Evolutionary conservation across 768 basidiomycete species (phyloP).

Genomic region (Lactifluus hygrophoroides): DNA sequence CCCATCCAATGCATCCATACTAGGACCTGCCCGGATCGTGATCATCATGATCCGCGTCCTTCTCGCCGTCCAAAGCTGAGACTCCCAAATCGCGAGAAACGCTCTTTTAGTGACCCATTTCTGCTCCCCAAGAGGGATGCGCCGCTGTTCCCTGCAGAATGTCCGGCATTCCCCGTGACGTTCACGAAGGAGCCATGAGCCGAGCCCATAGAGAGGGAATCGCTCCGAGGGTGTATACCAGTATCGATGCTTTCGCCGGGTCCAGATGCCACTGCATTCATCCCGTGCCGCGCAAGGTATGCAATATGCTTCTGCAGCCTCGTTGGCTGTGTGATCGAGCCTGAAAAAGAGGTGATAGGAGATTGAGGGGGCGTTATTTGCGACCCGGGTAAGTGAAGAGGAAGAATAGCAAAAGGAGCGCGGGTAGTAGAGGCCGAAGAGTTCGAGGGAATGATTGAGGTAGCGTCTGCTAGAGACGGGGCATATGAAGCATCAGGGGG

Average conservation of each 20-base stretch:
- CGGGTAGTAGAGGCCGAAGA: slow-evolving; percentile 12
- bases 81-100: slow-evolving; percentile 71
- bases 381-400: slow-evolving; percentile 43
- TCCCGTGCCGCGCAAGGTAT: slow-evolving; percentile 73
- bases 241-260: slow-evolving; percentile 44
- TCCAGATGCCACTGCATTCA: slow-evolving; percentile 72
- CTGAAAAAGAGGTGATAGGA: slow-evolving; percentile 16
- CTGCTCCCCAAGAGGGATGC: slow-evolving; percentile 58
- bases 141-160: slow-evolving; percentile 32
- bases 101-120: slow-evolving; percentile 57
- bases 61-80: slow-evolving; percentile 54
- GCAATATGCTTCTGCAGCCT: slow-evolving; percentile 75
- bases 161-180: slow-evolving; percentile 41
- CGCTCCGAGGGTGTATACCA: slow-evolving; percentile 33
- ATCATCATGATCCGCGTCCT: slow-evolving; percentile 15
- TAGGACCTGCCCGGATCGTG: neutral
- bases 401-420: slow-evolving; percentile 37
- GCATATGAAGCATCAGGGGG: slow-evolving; percentile 12
- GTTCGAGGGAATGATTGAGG: slow-evolving; percentile 38
- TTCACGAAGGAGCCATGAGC: slow-evolving; percentile 72
- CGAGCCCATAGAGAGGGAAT: slow-evolving; percentile 56
- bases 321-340: slow-evolving; percentile 43
- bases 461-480: slow-evolving; percentile 24
- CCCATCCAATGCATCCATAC: neutral
- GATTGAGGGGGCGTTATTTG: slow-evolving; percentile 38